Base-by-base conservation (phyloP, 345 rosid species). In the Eucalyptus erythrocorys region DNA sequence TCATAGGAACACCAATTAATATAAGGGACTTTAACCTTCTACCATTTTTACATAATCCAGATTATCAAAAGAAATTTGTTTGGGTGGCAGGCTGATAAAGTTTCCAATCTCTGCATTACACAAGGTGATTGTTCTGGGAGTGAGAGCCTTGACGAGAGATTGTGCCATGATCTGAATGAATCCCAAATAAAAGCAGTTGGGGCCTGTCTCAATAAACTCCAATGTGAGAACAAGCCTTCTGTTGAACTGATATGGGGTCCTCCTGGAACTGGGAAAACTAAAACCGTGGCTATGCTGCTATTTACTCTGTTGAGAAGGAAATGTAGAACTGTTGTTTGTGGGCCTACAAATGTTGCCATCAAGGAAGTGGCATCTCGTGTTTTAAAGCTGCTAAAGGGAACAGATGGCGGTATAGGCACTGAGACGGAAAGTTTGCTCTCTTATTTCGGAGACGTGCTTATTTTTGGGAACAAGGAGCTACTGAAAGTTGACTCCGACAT, bases 221-320 rank as follows among this genome's bases (percentile, higher is more conserved):
- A 49, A 27, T 91, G 93, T 89, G 59, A 86, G 43, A 93, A 94
- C 87, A 88, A 66, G 89, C 82, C 90, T 5, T 12, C 66, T 30
- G 91, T 94, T 81, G 91, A 92, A 86, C 93, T 93, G 43, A 89
- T 94, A 48, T 93, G 94, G 95, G 96, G 96, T 12, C 94, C 94
- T 6, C 94, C 94, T 3, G 96, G 96, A 81, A 93, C 96, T 13
- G 96, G 96, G 51, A 94, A 94, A 88, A 94, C 96, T 13, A 93
- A 89, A 88, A 93, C 92, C 10, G 82, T 91, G 30, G 89, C 94
- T 16, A 48, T 71, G 45, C 42, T 94, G 80, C 91, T 93, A 5
- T 90, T 87, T 48, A 50, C 47, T 68, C 92, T 94, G 50, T 84
- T 93, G 59, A 89, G 45, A 80, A 61, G 87, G 94, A 93, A 89